These are phyloP conservation scores for Penicillium olsonii DNA, from an alignment of 2,329 filamentous ascomycete genomes.

Conservation along the genomic window DNA sequence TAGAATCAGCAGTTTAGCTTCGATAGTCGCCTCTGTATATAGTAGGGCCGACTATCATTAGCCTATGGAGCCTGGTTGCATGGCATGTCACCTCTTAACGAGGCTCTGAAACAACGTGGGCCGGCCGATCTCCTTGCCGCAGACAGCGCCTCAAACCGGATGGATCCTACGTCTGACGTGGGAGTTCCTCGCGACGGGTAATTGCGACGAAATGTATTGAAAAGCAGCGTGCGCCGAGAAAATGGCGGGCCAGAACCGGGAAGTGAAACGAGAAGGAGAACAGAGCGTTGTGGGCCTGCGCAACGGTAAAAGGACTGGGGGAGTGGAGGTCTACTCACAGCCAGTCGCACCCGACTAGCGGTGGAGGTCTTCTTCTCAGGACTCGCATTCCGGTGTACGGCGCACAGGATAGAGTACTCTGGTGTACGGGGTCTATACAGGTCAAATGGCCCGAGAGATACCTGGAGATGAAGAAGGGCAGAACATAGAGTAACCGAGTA, in stretches of 20 bases:
- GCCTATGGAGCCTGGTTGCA: too few relatives aligned
- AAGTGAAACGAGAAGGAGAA: constrained; percentile 1
- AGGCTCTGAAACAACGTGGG: constrained; percentile 13
- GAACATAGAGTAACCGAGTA: not conserved
- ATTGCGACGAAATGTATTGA: not conserved
- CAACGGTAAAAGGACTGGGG: constrained; percentile 9
- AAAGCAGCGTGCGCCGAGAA: not conserved
- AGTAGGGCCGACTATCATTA: not conserved
- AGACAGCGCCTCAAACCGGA: constrained; percentile 8
- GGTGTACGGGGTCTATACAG: too few relatives aligned
- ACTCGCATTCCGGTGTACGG: too few relatives aligned
- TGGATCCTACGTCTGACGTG: not conserved
- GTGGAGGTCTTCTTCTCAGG: constrained; percentile 2
- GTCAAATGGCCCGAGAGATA: too few relatives aligned
- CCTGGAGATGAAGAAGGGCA: not conserved
- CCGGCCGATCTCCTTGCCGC: constrained; percentile 7
- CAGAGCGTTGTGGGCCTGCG: constrained; percentile 9
- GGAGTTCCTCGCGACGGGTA: not conserved
- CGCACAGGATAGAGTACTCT: too few relatives aligned
- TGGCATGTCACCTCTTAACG: not conserved
- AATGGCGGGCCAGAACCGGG: constrained; percentile 1
- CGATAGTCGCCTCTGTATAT: not conserved
- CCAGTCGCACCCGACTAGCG: constrained; percentile 7
- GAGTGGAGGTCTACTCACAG: not conserved
- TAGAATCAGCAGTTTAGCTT: not conserved